A percentile compares a stretch with the other conserved stretches of the same genome.
These are phyloP conservation scores for Neobulgaria alba DNA, from an alignment of 2,329 filamentous ascomycete species.

Conservation along the genomic window DNA sequence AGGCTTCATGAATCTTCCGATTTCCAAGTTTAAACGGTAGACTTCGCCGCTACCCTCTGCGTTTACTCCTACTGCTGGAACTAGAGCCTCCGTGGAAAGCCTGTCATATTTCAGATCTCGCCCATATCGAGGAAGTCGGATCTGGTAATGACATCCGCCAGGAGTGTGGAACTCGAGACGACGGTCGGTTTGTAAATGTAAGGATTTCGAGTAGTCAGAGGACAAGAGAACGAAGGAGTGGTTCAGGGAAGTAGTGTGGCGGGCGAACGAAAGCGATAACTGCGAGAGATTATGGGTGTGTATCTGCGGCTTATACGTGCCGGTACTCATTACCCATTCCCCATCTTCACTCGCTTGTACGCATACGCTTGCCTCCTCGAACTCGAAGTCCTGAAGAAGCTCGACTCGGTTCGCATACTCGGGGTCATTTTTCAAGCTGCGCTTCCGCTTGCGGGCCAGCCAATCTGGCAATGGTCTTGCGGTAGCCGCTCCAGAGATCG, in stretches of 20 bases:
- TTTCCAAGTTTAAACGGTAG: constrained; percentile 83
- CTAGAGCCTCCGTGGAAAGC: constrained; percentile 71
- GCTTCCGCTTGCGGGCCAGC: constrained; percentile 83
- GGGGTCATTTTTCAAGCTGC: constrained; percentile 82
- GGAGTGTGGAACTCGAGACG: constrained; percentile 89
- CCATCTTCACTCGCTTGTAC: constrained; percentile 89
- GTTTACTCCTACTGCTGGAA: constrained; percentile 84
- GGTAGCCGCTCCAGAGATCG: constrained; percentile 83
- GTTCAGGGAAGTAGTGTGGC: constrained; percentile 88
- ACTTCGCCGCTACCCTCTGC: constrained; percentile 82
- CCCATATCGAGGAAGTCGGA: constrained; percentile 87
- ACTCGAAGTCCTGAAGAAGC: constrained; percentile 93
- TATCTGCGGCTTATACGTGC: constrained; percentile 71
- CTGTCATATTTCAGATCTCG: constrained; percentile 81
- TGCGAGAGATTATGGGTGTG: constrained; percentile 94
- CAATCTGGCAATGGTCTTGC: constrained; percentile 88
- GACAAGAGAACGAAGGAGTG: constrained; percentile 85
- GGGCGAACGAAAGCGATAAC: constrained; percentile 83
- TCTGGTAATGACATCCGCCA: constrained; percentile 76
- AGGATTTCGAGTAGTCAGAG: constrained; percentile 84
- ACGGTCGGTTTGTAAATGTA: constrained; percentile 88
- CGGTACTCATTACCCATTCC: constrained; percentile 94
- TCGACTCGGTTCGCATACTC: constrained; percentile 93
- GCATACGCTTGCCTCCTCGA: constrained; percentile 89
- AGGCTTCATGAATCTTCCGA: constrained; percentile 87